Evolutionary conservation across 208 protist genomes (phyloP).

Genomic region (Acanthamoeba healyi): DNA sequence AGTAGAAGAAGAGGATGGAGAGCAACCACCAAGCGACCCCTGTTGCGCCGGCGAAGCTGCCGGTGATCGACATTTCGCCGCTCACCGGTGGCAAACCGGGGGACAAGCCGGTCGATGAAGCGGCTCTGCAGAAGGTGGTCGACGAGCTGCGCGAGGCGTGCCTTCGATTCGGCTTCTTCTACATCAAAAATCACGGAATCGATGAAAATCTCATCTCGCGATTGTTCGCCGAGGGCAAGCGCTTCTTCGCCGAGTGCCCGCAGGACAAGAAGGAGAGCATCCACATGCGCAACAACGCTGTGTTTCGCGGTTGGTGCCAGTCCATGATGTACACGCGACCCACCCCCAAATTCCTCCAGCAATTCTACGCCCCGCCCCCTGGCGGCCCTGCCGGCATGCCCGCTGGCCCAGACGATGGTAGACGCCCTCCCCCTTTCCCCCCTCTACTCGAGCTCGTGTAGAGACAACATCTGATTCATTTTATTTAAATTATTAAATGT

Average conservation of each 20-base stretch:
- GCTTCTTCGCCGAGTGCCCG: slow-evolving; percentile 10
- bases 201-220: background rate
- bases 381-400: background rate
- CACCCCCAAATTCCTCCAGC: slow-evolving; percentile 41
- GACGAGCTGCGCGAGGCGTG: slow-evolving; percentile 8
- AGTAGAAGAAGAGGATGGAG: background rate
- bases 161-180: slow-evolving; percentile 45
- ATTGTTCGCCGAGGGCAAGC: slow-evolving; percentile 43
- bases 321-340: slow-evolving; percentile 12
- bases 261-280: slow-evolving; percentile 50
- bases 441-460: too few relatives aligned
- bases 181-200: slow-evolving; percentile 24
- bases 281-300: slow-evolving; percentile 50
- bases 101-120: background rate
- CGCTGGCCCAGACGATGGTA: background rate
- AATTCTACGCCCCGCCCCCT: slow-evolving; percentile 24
- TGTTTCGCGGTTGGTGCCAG: slow-evolving; percentile 53
- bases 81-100: background rate
- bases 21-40: background rate
- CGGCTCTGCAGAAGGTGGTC: background rate
- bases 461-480: background rate
- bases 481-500: background rate
- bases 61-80: slow-evolving; percentile 6
- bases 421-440: background rate
- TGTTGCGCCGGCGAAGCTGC: background rate